A percentile compares a stretch with the other conserved stretches of the same genome.
Conservation (phyloP, 2,329 filamentous ascomycete genomes). For the Colletotrichum lentis region DNA sequence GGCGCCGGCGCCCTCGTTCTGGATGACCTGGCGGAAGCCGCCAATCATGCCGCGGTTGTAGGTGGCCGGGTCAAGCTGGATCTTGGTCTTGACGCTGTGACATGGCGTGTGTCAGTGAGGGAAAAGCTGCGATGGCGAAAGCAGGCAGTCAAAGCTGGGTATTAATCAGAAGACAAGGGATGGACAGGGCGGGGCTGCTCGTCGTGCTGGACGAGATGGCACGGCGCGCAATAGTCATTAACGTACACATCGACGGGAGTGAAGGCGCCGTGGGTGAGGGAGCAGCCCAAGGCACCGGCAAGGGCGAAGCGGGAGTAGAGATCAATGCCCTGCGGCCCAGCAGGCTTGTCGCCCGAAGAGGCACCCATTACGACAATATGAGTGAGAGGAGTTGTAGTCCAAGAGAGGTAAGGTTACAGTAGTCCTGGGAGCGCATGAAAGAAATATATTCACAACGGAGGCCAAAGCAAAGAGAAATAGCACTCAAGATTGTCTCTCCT, state of each 20-base stretch:
- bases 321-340: no score
- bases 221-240: background rate
- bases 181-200: background rate
- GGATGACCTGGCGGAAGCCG: constrained; percentile 85
- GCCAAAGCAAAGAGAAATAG: no score
- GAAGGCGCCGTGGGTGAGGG: constrained; percentile 93
- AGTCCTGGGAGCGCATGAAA: no score
- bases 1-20: constrained; percentile 83
- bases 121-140: background rate
- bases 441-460: no score
- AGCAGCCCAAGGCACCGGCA: constrained; percentile 96
- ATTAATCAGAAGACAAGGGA: background rate
- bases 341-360: no score
- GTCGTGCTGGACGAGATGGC: no score
- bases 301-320: constrained; percentile 84
- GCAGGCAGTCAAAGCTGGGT: background rate
- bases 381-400: no score
- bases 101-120: background rate
- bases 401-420: no score
- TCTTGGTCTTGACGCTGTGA: constrained; percentile 90
- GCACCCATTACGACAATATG: no score
- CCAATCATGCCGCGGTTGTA: constrained; percentile 90
- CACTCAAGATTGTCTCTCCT: no score
- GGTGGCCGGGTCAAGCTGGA: constrained; percentile 87
- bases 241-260: constrained; percentile 99